Evolutionary conservation across 768 basidiomycete species (phyloP), one percentile per base, ranked within the genome.

Genomic region (Rhodosporidiobolus odoratus): DNA sequence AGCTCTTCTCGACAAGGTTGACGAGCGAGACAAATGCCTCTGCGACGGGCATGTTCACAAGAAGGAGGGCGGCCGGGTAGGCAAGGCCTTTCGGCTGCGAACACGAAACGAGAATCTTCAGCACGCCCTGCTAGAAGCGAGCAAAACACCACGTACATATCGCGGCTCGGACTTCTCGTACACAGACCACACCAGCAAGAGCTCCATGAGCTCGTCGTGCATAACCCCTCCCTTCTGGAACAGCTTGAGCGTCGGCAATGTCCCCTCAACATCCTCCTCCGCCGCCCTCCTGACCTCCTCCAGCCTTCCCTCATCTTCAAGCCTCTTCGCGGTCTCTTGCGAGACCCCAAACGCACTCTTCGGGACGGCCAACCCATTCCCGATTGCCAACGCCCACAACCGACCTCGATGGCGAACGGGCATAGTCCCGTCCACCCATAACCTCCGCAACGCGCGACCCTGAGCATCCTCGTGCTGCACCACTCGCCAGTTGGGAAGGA

Each of bases 151-250:
- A 70, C 79, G 56, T 2, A 84, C 85, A 77, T 94, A 94, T 48
- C 88, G 86, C 50, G 92, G 82, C 15, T 88, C 89, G 79, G 90
- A 89, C 66, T 92, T 90, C 86, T 88, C 85, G 43, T 90, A 84
- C 45, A 93, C 89, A 3, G 92, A 87, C 90, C 91, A 93, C 5
- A 92, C 92, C 75, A 85, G 87, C 8, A 94, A 80, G 82, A 95
- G 84, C 65, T 93, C 89, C 75, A 88, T 88, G 61, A 94, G 80
- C 70, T 95, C 92, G 47, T 84, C 81, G 77, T 92, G 88, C 76
- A 95, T 80, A 9, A 92, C 91, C 0, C 81, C 85, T 65, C 87
- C 84, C 7, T 84, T 85, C 72, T 87, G 85, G 77, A 95, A 95
- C 40, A 95, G 85, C 77, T 90, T 90, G 21, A 93, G 80, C 1